Conservation (phyloP, 139 green algal species). For the Zygnema cylindricum region DNA sequence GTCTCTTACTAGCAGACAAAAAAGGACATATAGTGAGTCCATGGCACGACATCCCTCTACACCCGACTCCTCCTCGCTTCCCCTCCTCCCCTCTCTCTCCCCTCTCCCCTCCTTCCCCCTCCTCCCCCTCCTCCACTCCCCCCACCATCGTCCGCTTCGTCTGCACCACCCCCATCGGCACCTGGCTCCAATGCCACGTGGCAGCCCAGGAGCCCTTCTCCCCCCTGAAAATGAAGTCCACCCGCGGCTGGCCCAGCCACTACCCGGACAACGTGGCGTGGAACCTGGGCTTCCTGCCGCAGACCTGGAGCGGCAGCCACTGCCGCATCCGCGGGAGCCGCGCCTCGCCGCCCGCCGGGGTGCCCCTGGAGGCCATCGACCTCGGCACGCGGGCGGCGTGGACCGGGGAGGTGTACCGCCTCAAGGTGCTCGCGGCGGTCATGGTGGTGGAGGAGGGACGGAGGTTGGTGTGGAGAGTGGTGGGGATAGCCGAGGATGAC, state of each 20-base stretch:
- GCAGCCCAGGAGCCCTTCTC: slow-evolving; percentile 14
- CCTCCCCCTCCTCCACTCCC: not conserved
- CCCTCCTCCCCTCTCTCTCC: too few relatives aligned
- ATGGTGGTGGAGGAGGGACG: not conserved
- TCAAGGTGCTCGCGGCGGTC: slow-evolving; percentile 44
- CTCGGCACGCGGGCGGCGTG: slow-evolving; percentile 23
- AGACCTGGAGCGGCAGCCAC: slow-evolving; percentile 19
- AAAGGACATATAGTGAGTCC: too few relatives aligned
- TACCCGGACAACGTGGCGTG: slow-evolving; percentile 38
- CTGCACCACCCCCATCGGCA: not conserved
- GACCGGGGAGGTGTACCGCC: slow-evolving; percentile 35
- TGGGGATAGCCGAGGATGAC: slow-evolving; percentile 35
- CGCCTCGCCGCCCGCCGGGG: slow-evolving; percentile 68
- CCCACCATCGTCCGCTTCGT: not conserved
- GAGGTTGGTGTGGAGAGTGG: slow-evolving; percentile 19
- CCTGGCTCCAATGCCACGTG: slow-evolving; percentile 9
- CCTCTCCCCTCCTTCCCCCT: too few relatives aligned
- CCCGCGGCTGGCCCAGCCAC: not conserved
- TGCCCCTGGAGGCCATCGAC: slow-evolving; percentile 29
- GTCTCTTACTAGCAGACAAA: too few relatives aligned
- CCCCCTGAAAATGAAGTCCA: not conserved
- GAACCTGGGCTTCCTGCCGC: slow-evolving; percentile 40
- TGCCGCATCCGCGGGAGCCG: slow-evolving; percentile 76
- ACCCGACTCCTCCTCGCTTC: too few relatives aligned
- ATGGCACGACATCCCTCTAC: slow-evolving; percentile 50